These are phyloP conservation scores for Prinsepia uniflora DNA, from an alignment of 306 rosid species.

Conservation along the genomic window DNA sequence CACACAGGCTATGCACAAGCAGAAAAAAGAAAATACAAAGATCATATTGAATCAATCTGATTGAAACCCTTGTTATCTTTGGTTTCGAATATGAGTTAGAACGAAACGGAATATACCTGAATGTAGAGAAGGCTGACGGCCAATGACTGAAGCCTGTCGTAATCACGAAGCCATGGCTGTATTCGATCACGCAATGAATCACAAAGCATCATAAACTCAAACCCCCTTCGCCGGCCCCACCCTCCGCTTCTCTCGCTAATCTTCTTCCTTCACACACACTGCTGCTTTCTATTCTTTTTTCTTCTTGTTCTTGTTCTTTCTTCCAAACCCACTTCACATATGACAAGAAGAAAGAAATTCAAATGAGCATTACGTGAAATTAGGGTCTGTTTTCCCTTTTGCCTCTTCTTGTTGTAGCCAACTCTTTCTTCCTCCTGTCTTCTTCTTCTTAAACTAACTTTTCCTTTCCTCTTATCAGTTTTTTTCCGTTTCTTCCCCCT, in stretches of 20 bases:
- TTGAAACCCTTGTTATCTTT: not conserved
- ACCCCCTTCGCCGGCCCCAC: not conserved
- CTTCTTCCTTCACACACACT: not conserved
- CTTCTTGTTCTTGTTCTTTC: not conserved
- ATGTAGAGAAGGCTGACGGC: constrained; percentile 78
- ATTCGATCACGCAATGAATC: constrained; percentile 59
- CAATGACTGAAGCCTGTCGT: constrained; percentile 74
- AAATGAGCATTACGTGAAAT: not conserved
- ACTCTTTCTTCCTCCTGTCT: not conserved
- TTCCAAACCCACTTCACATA: not conserved
- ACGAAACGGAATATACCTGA: constrained; percentile 45
- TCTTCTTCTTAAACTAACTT: not conserved
- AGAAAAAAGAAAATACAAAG: no score
- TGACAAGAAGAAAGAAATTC: not conserved
- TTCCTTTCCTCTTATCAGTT: not conserved
- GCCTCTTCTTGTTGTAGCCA: not conserved
- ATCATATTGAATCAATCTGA: not conserved
- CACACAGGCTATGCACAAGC: no score
- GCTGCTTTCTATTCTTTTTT: not conserved
- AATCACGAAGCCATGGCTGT: constrained; percentile 84
- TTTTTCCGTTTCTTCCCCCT: not conserved
- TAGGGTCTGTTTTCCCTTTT: not conserved
- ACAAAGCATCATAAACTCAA: constrained; percentile 70
- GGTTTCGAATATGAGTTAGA: not conserved
- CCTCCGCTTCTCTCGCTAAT: not conserved